Conservation (phyloP, 1,284 basidiomycete species). For the Fistulina hepatica region DNA sequence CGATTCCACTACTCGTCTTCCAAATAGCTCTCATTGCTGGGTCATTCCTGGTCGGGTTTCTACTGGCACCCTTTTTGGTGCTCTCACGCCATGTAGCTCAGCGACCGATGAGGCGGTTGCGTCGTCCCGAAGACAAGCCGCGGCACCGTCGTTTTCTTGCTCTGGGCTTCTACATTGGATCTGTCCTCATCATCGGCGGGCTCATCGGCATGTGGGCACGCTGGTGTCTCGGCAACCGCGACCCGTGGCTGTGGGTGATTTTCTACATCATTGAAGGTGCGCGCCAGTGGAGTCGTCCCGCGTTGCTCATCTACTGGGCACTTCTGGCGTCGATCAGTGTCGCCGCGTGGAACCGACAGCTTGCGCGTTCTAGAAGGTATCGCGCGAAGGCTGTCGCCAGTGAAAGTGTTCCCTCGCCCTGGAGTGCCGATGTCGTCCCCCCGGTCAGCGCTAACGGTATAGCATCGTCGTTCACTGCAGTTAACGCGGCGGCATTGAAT, state of each 20-base stretch:
- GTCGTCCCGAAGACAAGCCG: constrained; percentile 81
- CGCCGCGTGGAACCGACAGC: constrained; percentile 85
- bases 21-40: constrained; percentile 93
- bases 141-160: constrained; percentile 80
- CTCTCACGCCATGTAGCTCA: constrained; percentile 90
- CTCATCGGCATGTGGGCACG: constrained; percentile 89
- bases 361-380: constrained; percentile 65
- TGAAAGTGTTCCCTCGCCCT: background rate
- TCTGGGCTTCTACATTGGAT: constrained; percentile 74
- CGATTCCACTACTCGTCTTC: constrained; percentile 86
- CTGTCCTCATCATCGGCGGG: constrained; percentile 69
- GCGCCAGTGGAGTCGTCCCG: constrained; percentile 74
- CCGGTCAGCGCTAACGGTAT: background rate
- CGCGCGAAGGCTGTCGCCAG: constrained; percentile 17
- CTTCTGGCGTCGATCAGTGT: constrained; percentile 73
- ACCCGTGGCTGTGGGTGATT: constrained; percentile 86
- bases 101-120: constrained; percentile 79
- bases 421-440: background rate
- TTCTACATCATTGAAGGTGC: constrained; percentile 68
- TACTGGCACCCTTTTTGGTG: constrained; percentile 90
- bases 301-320: constrained; percentile 80
- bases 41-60: constrained; percentile 82
- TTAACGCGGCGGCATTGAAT: constrained; percentile 21
- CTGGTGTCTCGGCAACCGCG: constrained; percentile 76
- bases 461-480: background rate